phyloP scores from a whole-genome alignment of 2,329 filamentous ascomycete species.

The Colletotrichum tofieldiae region DNA sequence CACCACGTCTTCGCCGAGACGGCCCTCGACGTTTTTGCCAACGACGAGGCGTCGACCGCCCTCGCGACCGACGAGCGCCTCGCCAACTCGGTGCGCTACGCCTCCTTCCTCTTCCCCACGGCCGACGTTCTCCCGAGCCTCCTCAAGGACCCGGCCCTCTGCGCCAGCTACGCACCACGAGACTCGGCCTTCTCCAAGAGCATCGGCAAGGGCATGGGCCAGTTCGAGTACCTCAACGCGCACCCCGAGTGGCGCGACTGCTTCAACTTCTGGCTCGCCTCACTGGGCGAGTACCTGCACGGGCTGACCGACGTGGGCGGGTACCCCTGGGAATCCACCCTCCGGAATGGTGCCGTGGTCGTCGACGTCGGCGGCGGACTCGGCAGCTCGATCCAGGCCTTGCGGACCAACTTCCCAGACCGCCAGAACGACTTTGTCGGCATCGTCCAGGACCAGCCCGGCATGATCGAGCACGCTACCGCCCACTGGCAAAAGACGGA shows the following conservation, averaged over 20 bases:
- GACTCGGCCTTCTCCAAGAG: constrained; percentile 33
- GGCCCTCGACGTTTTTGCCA: constrained; percentile 27
- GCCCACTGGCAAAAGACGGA: constrained; percentile 34
- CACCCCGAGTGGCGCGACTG: constrained; percentile 35
- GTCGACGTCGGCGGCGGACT: constrained; percentile 37
- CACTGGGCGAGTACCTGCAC: constrained; percentile 27
- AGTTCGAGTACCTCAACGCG: constrained; percentile 36
- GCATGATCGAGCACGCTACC: constrained; percentile 35
- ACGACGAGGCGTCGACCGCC: constrained; percentile 32
- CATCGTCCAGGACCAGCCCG: constrained; percentile 35
- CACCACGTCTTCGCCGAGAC: constrained; percentile 37
- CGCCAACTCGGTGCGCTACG: constrained; percentile 31
- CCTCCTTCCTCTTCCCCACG: constrained; percentile 34
- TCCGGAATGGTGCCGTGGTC: constrained; percentile 28
- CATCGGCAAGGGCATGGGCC: constrained; percentile 34
- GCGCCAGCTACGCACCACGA: constrained; percentile 28
- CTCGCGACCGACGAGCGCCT: constrained; percentile 29
- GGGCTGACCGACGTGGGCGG: constrained; percentile 36
- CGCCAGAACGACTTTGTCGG: constrained; percentile 24
- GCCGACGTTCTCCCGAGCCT: constrained; percentile 26
- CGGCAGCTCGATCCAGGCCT: constrained; percentile 33
- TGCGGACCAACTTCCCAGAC: constrained; percentile 23
- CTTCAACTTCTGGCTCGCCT: constrained; percentile 31
- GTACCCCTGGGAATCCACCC: constrained; percentile 23
- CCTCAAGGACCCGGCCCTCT: constrained; percentile 28